phyloP scores from a whole-genome alignment of 768 basidiomycete species.

The Leccinum boreale region DNA sequence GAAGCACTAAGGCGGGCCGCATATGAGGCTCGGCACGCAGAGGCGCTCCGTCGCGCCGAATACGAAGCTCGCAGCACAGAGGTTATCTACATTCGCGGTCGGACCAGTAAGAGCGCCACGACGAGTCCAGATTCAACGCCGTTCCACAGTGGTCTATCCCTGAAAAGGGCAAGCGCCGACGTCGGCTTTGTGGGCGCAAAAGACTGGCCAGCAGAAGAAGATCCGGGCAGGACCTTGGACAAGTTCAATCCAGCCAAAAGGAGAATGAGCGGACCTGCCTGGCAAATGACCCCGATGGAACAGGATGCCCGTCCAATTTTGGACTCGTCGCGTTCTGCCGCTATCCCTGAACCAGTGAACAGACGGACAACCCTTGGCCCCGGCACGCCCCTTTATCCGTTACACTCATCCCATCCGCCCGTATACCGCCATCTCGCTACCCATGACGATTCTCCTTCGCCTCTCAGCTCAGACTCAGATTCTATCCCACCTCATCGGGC shows the following conservation, averaged over 20 bases:
- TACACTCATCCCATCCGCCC: conserved; percentile 34
- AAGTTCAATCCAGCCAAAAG: conserved; percentile 35
- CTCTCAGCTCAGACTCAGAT: conserved; percentile 65
- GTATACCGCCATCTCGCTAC: conserved; percentile 32
- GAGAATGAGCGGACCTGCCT: conserved; percentile 54
- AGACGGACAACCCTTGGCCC: conserved; percentile 22
- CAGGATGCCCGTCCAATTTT: conserved; percentile 30
- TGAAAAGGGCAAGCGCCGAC: conserved; percentile 33
- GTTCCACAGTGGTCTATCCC: conserved; percentile 23
- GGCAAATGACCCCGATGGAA: conserved; percentile 46
- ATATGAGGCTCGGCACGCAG: conserved; percentile 76
- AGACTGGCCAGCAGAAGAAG: conserved; percentile 32
- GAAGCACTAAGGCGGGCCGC: conserved; percentile 85
- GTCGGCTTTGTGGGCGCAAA: conserved; percentile 41
- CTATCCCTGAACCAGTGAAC: conserved; percentile 13
- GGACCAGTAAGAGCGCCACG: conserved; percentile 62
- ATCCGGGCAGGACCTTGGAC: conserved; percentile 21
- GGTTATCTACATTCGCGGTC: conserved; percentile 34
- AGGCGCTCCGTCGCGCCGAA: conserved; percentile 61
- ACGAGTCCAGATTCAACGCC: conserved; percentile 58
- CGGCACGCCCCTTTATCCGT: conserved; percentile 37
- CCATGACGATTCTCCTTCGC: conserved; percentile 66
- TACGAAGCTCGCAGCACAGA: conserved; percentile 54
- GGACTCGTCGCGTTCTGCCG: conserved; percentile 17
- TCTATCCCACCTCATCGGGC: conserved; percentile 34